These are phyloP conservation scores for Puccinia polysora DNA, from an alignment of 1,284 basidiomycete genomes.

Conservation along the genomic window DNA sequence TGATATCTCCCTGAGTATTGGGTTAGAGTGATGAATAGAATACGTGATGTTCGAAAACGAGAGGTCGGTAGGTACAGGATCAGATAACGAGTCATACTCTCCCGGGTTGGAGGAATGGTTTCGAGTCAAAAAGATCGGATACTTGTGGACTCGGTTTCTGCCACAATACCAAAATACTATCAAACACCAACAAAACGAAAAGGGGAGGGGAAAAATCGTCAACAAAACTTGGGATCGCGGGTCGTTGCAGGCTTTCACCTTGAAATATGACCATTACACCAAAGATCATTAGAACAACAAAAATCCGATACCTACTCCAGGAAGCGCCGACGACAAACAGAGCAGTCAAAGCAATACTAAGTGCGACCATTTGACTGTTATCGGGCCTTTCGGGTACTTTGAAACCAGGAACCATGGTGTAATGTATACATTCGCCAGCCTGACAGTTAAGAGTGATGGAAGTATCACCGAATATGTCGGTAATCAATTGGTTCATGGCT, in stretches of 20 bases:
- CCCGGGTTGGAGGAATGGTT: constrained; percentile 73
- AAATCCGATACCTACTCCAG: constrained; percentile 54
- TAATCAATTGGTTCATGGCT: constrained; percentile 90
- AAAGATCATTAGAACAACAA: too few species aligned
- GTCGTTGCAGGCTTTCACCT: too few species aligned
- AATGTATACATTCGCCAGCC: constrained; percentile 89
- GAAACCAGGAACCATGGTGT: constrained; percentile 88
- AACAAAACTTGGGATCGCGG: too few species aligned
- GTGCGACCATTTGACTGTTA: constrained; percentile 71
- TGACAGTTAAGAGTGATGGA: constrained; percentile 82
- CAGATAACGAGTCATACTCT: constrained; percentile 76
- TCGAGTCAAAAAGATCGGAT: constrained; percentile 62
- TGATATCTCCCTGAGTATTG: constrained; percentile 72
- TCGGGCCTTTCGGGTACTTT: constrained; percentile 73
- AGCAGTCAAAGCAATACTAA: constrained; percentile 74
- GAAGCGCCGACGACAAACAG: constrained; percentile 58
- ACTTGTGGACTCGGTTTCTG: constrained; percentile 60
- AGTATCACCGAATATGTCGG: constrained; percentile 83
- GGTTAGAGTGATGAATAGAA: constrained; percentile 60
- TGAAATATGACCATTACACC: too few species aligned
- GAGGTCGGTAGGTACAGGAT: constrained; percentile 85
- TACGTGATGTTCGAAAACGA: constrained; percentile 84
- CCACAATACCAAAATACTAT: constrained; percentile 83
- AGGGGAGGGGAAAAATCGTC: neutral
- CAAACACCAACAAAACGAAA: neutral